A percentile compares a stretch with the other conserved stretches of the same genome.
Evolutionary conservation across 768 basidiomycete genomes (phyloP).

Genomic region (Punctularia strigosozonata): DNA sequence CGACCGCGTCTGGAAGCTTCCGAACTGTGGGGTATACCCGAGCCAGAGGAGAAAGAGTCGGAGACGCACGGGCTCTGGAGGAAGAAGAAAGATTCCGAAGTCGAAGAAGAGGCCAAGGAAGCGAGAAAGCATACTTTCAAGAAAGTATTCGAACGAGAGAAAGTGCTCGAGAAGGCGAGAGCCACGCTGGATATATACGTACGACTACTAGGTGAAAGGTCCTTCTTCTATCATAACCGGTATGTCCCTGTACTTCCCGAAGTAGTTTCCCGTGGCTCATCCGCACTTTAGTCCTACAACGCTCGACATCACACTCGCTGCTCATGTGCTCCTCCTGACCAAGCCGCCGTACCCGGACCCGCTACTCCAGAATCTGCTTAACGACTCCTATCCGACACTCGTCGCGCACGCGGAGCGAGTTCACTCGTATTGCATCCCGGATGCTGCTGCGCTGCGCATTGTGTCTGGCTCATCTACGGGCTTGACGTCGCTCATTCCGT

Average conservation of each 20-base stretch:
- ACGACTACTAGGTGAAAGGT: slow-evolving; percentile 36
- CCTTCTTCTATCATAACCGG: slow-evolving; percentile 42
- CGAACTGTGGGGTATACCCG: slow-evolving; percentile 46
- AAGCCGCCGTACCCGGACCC: slow-evolving; percentile 52
- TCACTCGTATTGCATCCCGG: no score
- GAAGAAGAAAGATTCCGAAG: no score
- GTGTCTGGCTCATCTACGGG: no score
- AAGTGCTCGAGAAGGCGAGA: slow-evolving; percentile 48
- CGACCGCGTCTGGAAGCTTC: slow-evolving; percentile 46
- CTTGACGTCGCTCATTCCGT: no score
- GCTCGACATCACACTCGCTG: slow-evolving; percentile 55
- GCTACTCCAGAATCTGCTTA: slow-evolving; percentile 40
- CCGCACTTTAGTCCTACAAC: slow-evolving; percentile 37
- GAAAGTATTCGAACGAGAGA: slow-evolving; percentile 52
- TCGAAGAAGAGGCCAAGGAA: slow-evolving; percentile 17
- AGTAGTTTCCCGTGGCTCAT: background rate
- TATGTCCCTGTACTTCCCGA: slow-evolving; percentile 13
- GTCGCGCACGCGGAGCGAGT: slow-evolving; percentile 47
- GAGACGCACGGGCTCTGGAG: slow-evolving; percentile 11
- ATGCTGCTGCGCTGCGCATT: no score
- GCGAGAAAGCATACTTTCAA: slow-evolving; percentile 28
- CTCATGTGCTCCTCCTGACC: slow-evolving; percentile 52
- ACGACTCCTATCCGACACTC: slow-evolving; percentile 44
- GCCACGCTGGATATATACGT: slow-evolving; percentile 45
- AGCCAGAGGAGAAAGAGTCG: slow-evolving; percentile 23